These are phyloP conservation scores for Suhomyces prunicola DNA, from an alignment of 805 yeast species.

Conservation along the genomic window DNA sequence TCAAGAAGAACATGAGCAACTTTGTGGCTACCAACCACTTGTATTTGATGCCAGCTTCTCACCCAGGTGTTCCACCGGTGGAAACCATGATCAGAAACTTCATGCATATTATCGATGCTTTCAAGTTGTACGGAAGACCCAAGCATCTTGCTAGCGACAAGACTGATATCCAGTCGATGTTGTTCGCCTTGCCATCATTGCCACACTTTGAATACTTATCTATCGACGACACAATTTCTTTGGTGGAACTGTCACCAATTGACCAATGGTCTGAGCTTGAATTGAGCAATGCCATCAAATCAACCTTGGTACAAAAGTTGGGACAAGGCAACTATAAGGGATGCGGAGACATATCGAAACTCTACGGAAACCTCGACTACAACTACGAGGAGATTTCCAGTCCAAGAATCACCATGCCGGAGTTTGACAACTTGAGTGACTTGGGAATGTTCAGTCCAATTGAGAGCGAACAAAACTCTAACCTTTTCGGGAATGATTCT, in stretches of 20 bases:
- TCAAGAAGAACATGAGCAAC: slow-evolving; percentile 26
- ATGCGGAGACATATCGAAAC: slow-evolving; percentile 31
- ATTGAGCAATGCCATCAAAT: slow-evolving; percentile 29
- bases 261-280: slow-evolving; percentile 26
- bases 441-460: slow-evolving; percentile 4
- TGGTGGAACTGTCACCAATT: slow-evolving; percentile 17
- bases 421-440: slow-evolving; percentile 6
- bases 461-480: slow-evolving; percentile 6
- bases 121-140: slow-evolving; percentile 74
- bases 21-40: slow-evolving; percentile 39
- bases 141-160: slow-evolving; percentile 71
- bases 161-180: slow-evolving; percentile 56
- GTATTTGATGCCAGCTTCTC: slow-evolving; percentile 71
- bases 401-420: slow-evolving; percentile 5
- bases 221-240: slow-evolving; percentile 19
- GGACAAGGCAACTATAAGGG: slow-evolving; percentile 30
- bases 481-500: not conserved
- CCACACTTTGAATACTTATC: slow-evolving; percentile 63
- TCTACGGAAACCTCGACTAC: slow-evolving; percentile 25
- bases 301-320: slow-evolving; percentile 8
- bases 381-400: slow-evolving; percentile 9
- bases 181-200: slow-evolving; percentile 72
- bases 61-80: slow-evolving; percentile 66
- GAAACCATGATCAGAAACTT: slow-evolving; percentile 72
- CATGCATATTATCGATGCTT: slow-evolving; percentile 67